Base-by-base conservation (phyloP, 148 eudicot species). In the Nepenthes gracilis region DNA sequence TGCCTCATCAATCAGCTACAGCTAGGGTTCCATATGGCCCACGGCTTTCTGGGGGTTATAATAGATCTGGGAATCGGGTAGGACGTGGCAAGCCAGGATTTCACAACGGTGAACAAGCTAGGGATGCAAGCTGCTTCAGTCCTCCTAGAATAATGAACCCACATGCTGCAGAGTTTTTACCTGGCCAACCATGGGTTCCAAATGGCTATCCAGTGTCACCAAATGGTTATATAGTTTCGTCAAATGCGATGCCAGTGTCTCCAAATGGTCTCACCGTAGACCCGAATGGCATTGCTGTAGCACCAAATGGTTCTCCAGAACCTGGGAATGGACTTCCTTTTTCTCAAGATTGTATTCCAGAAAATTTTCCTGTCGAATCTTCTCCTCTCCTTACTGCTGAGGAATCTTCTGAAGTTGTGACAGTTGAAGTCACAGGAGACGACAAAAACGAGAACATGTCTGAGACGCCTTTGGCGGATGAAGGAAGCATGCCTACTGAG, bases 21-120 rank as follows among this genome's bases (percentile, higher is more conserved):
- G 78, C 97, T 32, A 70, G 97, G 68, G 94, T 92, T 37, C 97
- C 97, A 2, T 92, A 88, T 50, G 97, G 97, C 38, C 97, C 97
- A 33, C 84, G 97, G 32, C 78, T 92, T 33, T 76, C 97, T 6
- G 92, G 90, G 34, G 87, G 77, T 38, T 87, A 82, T 67, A 86
- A 76, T 64, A 78, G 96, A 73, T 68, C 82, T 5, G 86, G 90
- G 36, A 83, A 57, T 64, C 76, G 93, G 34, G 75, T 74, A 45
- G 69, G 81, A 54, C 90, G 90, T 49, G 72, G 69, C 55, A 87
- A 85, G 67, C 78, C 82, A 10, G 69, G 67, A 2, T 70, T 80
- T 62, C 82, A 80, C 68, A 82, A 69, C 67, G 93, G 78, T 60
- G 89, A 87, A 61, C 78, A 66, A 63, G 59, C 71, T 47, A 75